Percentiles rank a stretch among this genome's conserved stretches.
Evolutionary conservation across 2,329 filamentous ascomycete genomes (phyloP).

Genomic region (Calonectria henricotiae): DNA sequence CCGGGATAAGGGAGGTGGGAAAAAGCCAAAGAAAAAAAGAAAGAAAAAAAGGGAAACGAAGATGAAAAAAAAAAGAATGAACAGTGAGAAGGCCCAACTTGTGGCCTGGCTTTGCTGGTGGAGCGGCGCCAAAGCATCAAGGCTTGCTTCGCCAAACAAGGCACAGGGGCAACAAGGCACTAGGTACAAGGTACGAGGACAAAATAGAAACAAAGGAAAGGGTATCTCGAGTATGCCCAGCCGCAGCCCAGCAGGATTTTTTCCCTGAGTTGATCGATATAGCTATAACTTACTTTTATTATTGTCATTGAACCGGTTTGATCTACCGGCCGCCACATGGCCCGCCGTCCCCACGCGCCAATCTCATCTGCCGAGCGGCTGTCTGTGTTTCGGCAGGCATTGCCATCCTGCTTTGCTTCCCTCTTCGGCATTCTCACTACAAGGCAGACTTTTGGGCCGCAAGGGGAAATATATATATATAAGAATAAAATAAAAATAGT

Average conservation of each 20-base stretch:
- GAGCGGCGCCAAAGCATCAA: neutral
- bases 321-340: slow-evolving; percentile 35
- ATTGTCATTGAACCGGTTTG: slow-evolving; percentile 16
- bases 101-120: slow-evolving; percentile 15
- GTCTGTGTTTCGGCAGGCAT: slow-evolving; percentile 35
- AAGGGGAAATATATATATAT: neutral
- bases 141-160: neutral
- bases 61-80: neutral
- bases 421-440: slow-evolving; percentile 13
- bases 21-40: neutral
- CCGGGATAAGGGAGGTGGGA: neutral
- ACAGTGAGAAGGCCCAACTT: neutral
- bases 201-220: neutral
- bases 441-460: slow-evolving; percentile 28
- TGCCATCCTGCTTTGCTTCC: slow-evolving; percentile 11
- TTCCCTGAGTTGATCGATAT: slow-evolving; percentile 3
- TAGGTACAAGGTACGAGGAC: neutral
- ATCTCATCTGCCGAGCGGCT: slow-evolving; percentile 41
- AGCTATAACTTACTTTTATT: slow-evolving; percentile 3
- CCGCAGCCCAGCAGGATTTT: slow-evolving; percentile 15
- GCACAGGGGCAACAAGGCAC: neutral
- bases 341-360: slow-evolving; percentile 38
- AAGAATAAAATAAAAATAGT: neutral
- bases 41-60: neutral
- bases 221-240: neutral